Evolutionary conservation across 192 early-diverging fungal species (phyloP).

Genomic region (Backusella tuberculispora): DNA sequence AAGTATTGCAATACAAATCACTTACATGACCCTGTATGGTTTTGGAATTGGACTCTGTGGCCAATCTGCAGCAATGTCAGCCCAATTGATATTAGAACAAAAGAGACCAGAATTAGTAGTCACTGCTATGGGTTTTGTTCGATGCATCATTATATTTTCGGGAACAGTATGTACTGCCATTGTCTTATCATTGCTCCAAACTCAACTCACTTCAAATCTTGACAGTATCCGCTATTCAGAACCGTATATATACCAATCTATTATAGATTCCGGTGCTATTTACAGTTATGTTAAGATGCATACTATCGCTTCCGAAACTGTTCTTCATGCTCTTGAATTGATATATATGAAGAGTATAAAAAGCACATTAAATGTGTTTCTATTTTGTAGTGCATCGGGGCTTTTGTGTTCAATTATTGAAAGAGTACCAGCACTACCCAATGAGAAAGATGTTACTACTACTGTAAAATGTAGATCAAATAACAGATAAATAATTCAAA

Average conservation of each 20-base stretch:
- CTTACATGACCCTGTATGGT: not conserved
- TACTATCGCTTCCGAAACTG: not conserved
- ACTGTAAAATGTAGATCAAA: not conserved
- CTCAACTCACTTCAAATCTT: not conserved
- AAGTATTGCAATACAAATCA: not conserved
- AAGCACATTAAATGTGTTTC: not conserved
- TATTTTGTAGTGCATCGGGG: not conserved
- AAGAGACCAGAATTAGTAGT: not conserved
- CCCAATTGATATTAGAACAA: not conserved
- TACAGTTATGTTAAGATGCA: not conserved
- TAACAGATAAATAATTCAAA: too few species aligned
- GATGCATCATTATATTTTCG: conserved; percentile 3
- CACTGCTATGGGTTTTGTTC: not conserved
- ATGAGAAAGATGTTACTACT: not conserved
- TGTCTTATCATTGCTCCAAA: not conserved
- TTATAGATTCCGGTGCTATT: not conserved
- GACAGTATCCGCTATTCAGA: not conserved
- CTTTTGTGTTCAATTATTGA: not conserved
- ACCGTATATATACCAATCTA: not conserved
- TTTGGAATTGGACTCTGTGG: not conserved
- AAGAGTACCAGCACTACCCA: not conserved
- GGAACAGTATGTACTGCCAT: not conserved
- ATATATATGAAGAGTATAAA: not conserved
- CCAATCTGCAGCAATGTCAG: not conserved
- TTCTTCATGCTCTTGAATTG: not conserved